phyloP scores from a whole-genome alignment of 257 asterid species.

The Penstemon eatonii region DNA sequence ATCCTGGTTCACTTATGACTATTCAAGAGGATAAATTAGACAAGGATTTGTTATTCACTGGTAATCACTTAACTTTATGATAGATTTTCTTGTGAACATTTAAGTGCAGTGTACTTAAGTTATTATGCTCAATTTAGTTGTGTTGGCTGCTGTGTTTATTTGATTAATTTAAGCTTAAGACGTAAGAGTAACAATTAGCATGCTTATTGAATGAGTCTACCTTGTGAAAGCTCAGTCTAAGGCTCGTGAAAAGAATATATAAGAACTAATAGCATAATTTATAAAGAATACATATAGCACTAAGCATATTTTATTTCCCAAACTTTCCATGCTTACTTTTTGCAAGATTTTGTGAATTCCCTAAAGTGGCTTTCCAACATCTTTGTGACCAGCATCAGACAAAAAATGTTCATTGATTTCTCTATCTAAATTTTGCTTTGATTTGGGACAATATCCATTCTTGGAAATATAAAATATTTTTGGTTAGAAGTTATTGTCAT shows the following conservation, averaged over 20 bases:
- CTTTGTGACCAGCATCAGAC: background rate
- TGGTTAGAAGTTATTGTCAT: conserved; percentile 8
- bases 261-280: background rate
- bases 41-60: conserved; percentile 45
- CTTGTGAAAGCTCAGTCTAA: conserved; percentile 15
- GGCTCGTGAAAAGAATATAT: background rate
- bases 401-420: background rate
- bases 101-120: background rate
- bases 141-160: conserved; percentile 3
- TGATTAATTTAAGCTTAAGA: conserved; percentile 3
- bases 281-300: background rate
- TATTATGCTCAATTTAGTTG: background rate
- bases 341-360: background rate
- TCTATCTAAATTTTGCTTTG: background rate
- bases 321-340: background rate
- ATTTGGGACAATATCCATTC: conserved; percentile 1
- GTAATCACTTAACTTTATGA: conserved; percentile 36
- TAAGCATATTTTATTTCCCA: background rate
- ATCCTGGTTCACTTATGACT: conserved; percentile 69
- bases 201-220: conserved; percentile 5
- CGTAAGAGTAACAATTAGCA: background rate
- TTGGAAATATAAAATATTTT: background rate
- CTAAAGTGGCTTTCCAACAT: background rate
- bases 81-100: conserved; percentile 8
- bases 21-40: conserved; percentile 75